A percentile compares a stretch with the other conserved stretches of the same genome.
These are phyloP conservation scores for Endotrypanum monterogeii DNA, from an alignment of 208 protist species.

Conservation along the genomic window DNA sequence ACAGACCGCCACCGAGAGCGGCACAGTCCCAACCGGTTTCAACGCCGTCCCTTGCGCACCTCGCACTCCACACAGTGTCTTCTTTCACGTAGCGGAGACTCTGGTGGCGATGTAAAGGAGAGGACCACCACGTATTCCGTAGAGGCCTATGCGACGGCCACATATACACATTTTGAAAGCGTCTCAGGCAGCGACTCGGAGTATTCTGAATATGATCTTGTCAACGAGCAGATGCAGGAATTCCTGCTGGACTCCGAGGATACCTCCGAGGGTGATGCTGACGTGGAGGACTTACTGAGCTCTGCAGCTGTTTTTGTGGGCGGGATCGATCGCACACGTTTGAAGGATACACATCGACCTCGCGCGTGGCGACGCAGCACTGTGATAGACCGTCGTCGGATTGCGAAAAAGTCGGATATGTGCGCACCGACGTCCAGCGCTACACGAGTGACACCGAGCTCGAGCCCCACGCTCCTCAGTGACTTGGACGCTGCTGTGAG, in stretches of 20 bases:
- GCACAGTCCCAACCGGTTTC: slow-evolving; percentile 27
- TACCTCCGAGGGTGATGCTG: slow-evolving; percentile 27
- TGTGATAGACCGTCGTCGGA: slow-evolving; percentile 14
- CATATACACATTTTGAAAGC: slow-evolving; percentile 1
- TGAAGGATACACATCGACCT: neutral
- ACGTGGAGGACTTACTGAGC: slow-evolving; percentile 21
- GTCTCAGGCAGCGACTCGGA: slow-evolving; percentile 46
- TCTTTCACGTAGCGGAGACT: neutral
- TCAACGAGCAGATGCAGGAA: slow-evolving; percentile 77
- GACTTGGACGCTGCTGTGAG: slow-evolving; percentile 15
- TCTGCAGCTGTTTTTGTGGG: slow-evolving; percentile 11
- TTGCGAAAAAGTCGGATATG: slow-evolving; percentile 37
- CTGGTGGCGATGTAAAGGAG: neutral
- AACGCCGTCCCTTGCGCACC: slow-evolving; percentile 24
- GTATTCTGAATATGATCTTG: slow-evolving; percentile 65
- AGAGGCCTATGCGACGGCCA: slow-evolving; percentile 2
- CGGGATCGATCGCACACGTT: slow-evolving; percentile 4
- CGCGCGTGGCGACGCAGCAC: slow-evolving; percentile 11
- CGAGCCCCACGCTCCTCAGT: slow-evolving; percentile 14
- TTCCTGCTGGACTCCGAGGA: slow-evolving; percentile 54
- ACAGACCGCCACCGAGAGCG: slow-evolving; percentile 9
- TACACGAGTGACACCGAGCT: slow-evolving; percentile 17
- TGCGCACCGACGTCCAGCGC: slow-evolving; percentile 9
- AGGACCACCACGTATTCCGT: slow-evolving; percentile 1
- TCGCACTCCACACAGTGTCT: slow-evolving; percentile 29